Evolutionary conservation across 2,329 filamentous ascomycete species (phyloP), one percentile per base, ranked within the genome.

Genomic region (Macrophomina tecta): DNA sequence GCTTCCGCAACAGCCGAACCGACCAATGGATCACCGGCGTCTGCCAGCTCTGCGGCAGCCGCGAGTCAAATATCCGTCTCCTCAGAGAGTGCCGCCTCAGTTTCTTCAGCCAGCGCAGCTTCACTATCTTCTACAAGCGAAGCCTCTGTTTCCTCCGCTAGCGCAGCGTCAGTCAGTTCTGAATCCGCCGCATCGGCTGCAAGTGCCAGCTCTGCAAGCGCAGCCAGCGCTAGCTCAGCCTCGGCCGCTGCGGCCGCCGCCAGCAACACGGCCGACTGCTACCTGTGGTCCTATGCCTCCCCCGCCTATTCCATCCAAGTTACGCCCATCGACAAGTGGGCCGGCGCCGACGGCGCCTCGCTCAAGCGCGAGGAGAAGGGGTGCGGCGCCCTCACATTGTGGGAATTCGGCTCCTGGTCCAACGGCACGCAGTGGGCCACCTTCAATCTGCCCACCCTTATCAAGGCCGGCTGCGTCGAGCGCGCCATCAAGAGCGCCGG

Each of bases 361-460:
- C 58, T 62, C 9, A 12, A 49, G 9, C 12, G 32, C 16, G 42
- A 62, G 36, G 42, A 48, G 30, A 62, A 12, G 16, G 58, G 58
- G 3, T 62, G 58, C 46, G 58, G 58, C 8, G 46, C 58, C n/a
- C 42, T 62, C 11, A 62, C 45, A 4, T 23, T 11, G 8, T 62
- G 58, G 58, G 16, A 62, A 8, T 48, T 45, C 18, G 40, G 56
- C 6, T 46, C 14, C 18, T 61, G 56, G 56, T 6, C 38, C 7
- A 61, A 61, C n/a, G 56, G 56, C 9, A 61, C 40, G 28, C 56
- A 48, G 45, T 62, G 42, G 42, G 58, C 42, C 14, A 48, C 58
- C 5, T 62, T 62, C 38, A 38, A 48, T 14, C 30, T 62, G 5
- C 42, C 42, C 2, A 62, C 28, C 0, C 30, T 49, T 28, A 62